Evolutionary conservation across 2,329 filamentous ascomycete genomes (phyloP).

Genomic region (Fusarium austroafricanum): DNA sequence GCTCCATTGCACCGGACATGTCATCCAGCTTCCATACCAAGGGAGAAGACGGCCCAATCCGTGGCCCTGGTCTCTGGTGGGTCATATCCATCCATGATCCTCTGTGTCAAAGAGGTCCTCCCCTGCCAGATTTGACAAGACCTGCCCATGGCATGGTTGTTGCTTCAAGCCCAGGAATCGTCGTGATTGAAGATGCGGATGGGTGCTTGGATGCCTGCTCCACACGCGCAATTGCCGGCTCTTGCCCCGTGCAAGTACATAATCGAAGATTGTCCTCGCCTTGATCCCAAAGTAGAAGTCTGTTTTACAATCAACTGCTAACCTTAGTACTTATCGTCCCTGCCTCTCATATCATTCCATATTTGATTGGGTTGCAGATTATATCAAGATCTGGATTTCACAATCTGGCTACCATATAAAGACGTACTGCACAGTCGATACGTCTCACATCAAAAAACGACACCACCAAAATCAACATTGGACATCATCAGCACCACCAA

Average conservation of each 20-base stretch:
- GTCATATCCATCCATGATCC: slow-evolving; percentile 34
- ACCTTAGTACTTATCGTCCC: slow-evolving; percentile 19
- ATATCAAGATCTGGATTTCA: slow-evolving; percentile 33
- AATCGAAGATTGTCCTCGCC: slow-evolving; percentile 46
- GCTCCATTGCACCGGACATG: slow-evolving; percentile 34
- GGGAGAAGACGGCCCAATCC: slow-evolving; percentile 27
- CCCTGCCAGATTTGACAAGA: slow-evolving; percentile 37
- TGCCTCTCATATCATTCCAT: slow-evolving; percentile 24
- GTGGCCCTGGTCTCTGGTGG: slow-evolving; percentile 34
- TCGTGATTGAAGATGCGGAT: slow-evolving; percentile 26
- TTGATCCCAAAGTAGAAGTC: slow-evolving; percentile 44
- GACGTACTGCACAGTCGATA: neutral
- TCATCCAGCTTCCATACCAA: slow-evolving; percentile 14
- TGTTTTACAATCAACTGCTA: slow-evolving; percentile 41
- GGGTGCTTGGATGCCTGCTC: slow-evolving; percentile 28
- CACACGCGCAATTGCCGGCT: slow-evolving; percentile 40
- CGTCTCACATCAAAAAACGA: slow-evolving; percentile 22
- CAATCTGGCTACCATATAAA: neutral
- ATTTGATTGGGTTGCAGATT: slow-evolving; percentile 26
- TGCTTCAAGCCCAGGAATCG: slow-evolving; percentile 40
- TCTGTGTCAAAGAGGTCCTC: slow-evolving; percentile 37
- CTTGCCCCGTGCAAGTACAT: slow-evolving; percentile 45
- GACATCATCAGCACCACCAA: slow-evolving; percentile 32
- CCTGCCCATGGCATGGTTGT: slow-evolving; percentile 23
- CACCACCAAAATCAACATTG: slow-evolving; percentile 22